Percentiles rank a stretch among this genome's conserved stretches.
Conservation (phyloP, 1,284 basidiomycete genomes). For the Ustilago hordei region DNA sequence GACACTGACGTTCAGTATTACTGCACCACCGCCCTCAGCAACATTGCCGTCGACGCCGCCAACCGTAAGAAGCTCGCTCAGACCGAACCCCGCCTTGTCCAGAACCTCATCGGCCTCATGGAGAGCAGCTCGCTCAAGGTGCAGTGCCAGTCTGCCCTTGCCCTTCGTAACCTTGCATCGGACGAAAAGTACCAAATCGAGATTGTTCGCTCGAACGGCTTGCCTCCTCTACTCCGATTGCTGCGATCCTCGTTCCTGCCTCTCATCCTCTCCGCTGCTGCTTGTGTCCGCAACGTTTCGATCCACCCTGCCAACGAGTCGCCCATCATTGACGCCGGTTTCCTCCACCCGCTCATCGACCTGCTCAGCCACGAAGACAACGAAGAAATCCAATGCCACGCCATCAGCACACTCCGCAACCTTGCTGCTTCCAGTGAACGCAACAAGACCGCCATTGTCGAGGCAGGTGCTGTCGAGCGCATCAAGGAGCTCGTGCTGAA, state of each 20-base stretch:
- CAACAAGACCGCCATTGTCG: slow-evolving; percentile 98
- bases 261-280: slow-evolving; percentile 97
- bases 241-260: slow-evolving; percentile 97
- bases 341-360: slow-evolving; percentile 94
- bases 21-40: slow-evolving; percentile 97
- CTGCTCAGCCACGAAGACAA: slow-evolving; percentile 97
- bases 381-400: slow-evolving; percentile 99
- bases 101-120: slow-evolving; percentile 95
- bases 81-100: slow-evolving; percentile 93
- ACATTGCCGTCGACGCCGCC: slow-evolving; percentile 79
- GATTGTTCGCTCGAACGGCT: slow-evolving; percentile 95
- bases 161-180: slow-evolving; percentile 94
- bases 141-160: slow-evolving; percentile 97
- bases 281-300: slow-evolving; percentile 98
- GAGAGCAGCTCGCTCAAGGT: slow-evolving; percentile 97
- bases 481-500: slow-evolving; percentile 96
- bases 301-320: slow-evolving; percentile 99
- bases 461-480: slow-evolving; percentile 96
- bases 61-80: slow-evolving; percentile 97
- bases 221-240: slow-evolving; percentile 90
- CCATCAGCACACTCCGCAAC: slow-evolving; percentile 97
- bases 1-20: slow-evolving; percentile 99
- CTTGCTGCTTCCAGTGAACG: slow-evolving; percentile 96
- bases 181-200: slow-evolving; percentile 99
- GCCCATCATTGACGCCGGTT: slow-evolving; percentile 98